Conservation (phyloP, 2,329 filamentous ascomycete genomes). For the Colletotrichum gigasporum region DNA sequence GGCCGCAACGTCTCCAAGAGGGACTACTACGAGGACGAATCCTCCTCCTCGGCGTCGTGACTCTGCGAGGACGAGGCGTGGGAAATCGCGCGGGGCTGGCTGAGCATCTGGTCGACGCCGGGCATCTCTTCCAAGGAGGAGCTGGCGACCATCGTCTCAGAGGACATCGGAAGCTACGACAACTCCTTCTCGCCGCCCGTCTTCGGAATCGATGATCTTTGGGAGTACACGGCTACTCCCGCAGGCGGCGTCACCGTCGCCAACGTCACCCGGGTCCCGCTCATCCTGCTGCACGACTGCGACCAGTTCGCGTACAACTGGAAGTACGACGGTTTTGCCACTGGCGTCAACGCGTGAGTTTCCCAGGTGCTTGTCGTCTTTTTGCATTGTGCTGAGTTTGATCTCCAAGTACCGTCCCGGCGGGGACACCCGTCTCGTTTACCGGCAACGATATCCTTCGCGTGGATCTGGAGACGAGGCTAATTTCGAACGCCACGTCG, state of each 20-base stretch:
- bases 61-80: constrained; percentile 22
- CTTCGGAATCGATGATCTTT: constrained; percentile 2
- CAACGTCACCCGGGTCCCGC: constrained; percentile 7
- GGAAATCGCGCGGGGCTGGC: constrained; percentile 17
- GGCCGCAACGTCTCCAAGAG: background rate
- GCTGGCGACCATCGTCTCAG: constrained; percentile 7
- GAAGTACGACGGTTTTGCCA: constrained; percentile 3
- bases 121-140: constrained; percentile 8
- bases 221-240: background rate
- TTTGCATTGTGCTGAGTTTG: background rate
- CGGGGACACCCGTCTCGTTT: constrained; percentile 2
- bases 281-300: constrained; percentile 13
- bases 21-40: background rate
- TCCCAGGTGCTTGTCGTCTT: constrained; percentile 42
- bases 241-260: background rate
- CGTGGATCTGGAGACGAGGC: background rate
- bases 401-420: background rate
- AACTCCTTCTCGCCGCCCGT: constrained; percentile 7
- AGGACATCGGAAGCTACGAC: constrained; percentile 16
- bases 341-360: constrained; percentile 17
- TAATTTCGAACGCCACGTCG: constrained; percentile 21
- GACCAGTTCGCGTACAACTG: constrained; percentile 23
- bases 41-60: background rate
- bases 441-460: constrained; percentile 7
- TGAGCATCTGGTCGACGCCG: constrained; percentile 6